phyloP scores from a whole-genome alignment of 495 filamentous ascomycete species.

The Trichoderma reesei region DNA sequence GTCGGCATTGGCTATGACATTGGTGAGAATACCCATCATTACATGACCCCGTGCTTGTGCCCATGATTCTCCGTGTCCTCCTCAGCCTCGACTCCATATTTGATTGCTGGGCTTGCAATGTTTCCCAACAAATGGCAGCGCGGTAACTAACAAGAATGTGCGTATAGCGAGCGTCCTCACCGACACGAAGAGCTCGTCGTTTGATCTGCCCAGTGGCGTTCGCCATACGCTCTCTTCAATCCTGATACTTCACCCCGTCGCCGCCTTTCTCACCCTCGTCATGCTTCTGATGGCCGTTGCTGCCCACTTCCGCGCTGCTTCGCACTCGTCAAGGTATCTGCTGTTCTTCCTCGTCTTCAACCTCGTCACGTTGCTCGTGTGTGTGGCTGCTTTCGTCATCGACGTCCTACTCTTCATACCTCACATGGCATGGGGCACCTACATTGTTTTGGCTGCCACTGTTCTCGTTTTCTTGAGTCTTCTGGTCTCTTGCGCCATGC shows the following conservation, averaged over 20 bases:
- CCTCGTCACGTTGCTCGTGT: slow-evolving; percentile 73
- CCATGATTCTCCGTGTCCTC: neutral
- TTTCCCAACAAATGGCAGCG: neutral
- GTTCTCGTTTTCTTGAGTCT: slow-evolving; percentile 76
- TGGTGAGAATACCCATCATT: slow-evolving; percentile 44
- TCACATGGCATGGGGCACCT: slow-evolving; percentile 88
- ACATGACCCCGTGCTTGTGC: neutral
- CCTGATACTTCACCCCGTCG: slow-evolving; percentile 35
- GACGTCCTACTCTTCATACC: slow-evolving; percentile 96
- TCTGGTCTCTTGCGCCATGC: slow-evolving; percentile 93
- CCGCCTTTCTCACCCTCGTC: slow-evolving; percentile 21
- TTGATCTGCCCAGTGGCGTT: slow-evolving; percentile 63
- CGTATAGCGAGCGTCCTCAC: neutral
- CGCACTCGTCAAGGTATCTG: slow-evolving; percentile 87
- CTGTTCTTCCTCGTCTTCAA: slow-evolving; percentile 75
- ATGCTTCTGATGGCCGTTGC: slow-evolving; percentile 53
- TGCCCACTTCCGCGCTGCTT: slow-evolving; percentile 80
- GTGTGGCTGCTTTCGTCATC: slow-evolving; percentile 81
- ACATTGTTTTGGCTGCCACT: slow-evolving; percentile 85
- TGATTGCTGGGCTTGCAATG: too few species aligned
- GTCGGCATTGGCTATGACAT: slow-evolving; percentile 78
- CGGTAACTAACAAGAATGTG: neutral
- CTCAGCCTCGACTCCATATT: neutral
- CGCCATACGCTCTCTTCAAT: slow-evolving; percentile 84
- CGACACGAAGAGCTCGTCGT: slow-evolving; percentile 28